A percentile compares a stretch with the other conserved stretches of the same genome.
These are phyloP conservation scores for Heliocybe sulcata DNA, from an alignment of 1,284 basidiomycete genomes.

Conservation along the genomic window DNA sequence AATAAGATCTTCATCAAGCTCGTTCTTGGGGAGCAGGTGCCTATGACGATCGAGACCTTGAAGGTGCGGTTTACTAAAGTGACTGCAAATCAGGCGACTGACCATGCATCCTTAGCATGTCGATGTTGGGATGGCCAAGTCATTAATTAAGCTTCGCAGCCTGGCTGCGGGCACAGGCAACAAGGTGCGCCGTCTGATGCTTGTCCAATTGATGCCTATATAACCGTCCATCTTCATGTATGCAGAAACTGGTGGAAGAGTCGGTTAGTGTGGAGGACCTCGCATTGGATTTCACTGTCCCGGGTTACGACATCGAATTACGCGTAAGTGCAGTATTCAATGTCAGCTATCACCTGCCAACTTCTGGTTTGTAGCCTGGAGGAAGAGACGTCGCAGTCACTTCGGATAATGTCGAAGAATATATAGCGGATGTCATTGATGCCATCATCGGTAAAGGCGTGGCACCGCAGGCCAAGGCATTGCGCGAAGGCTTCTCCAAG, in stretches of 20 bases:
- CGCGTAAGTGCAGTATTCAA: conserved; percentile 40
- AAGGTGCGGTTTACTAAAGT: conserved; percentile 41
- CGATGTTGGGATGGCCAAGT: conserved; percentile 80
- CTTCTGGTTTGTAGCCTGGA: conserved; percentile 42
- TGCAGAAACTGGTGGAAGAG: conserved; percentile 11
- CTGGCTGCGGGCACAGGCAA: conserved; percentile 34
- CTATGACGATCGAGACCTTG: conserved; percentile 76
- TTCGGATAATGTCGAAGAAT: conserved; percentile 83
- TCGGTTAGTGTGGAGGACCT: conserved; percentile 77
- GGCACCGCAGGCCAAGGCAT: conserved; percentile 72
- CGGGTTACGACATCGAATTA: conserved; percentile 91
- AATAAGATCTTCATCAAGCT: conserved; percentile 90
- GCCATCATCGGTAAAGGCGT: conserved; percentile 77
- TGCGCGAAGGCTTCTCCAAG: conserved; percentile 86
- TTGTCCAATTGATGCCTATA: not conserved
- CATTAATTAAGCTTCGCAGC: conserved; percentile 73
- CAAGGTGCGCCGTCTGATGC: not conserved
- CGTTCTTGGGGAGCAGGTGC: conserved; percentile 80
- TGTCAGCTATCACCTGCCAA: not conserved
- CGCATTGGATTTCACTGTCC: conserved; percentile 92
- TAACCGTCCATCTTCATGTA: not conserved
- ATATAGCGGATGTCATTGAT: conserved; percentile 77
- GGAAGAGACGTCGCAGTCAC: conserved; percentile 80
- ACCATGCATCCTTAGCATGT: conserved; percentile 44
- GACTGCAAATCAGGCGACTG: not conserved